Conservation (phyloP, 805 yeast genomes). For the Debaryomyces hansenii region DNA sequence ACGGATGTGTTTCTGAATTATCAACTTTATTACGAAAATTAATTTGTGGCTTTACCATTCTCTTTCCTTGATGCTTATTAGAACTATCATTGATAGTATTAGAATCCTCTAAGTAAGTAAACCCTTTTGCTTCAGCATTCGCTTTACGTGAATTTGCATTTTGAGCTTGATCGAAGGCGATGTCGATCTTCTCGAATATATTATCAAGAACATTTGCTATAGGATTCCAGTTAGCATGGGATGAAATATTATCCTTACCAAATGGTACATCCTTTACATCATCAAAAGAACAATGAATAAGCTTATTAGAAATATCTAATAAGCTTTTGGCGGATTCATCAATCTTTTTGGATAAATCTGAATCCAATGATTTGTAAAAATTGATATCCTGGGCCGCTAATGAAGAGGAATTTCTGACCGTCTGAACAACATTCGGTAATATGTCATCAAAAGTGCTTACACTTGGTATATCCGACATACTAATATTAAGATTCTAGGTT, state of each 20-base stretch:
- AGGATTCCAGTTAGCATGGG: slow-evolving; percentile 55
- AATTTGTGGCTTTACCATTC: slow-evolving; percentile 67
- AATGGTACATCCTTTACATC: slow-evolving; percentile 26
- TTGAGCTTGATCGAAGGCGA: slow-evolving; percentile 52
- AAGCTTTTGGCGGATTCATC: slow-evolving; percentile 42
- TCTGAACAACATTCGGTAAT: slow-evolving; percentile 50
- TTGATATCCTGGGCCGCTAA: slow-evolving; percentile 79
- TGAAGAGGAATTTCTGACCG: slow-evolving; percentile 66
- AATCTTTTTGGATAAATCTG: slow-evolving; percentile 38
- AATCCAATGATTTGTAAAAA: slow-evolving; percentile 67
- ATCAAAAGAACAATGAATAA: slow-evolving; percentile 24
- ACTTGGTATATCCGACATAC: slow-evolving; percentile 1
- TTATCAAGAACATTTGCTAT: slow-evolving; percentile 65
- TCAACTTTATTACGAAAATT: slow-evolving; percentile 60
- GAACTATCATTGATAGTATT: slow-evolving; percentile 7
- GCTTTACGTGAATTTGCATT: slow-evolving; percentile 16
- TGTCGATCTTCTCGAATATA: slow-evolving; percentile 75
- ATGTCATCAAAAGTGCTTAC: slow-evolving; percentile 15
- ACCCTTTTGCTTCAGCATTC: slow-evolving; percentile 9
- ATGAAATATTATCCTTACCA: slow-evolving; percentile 44
- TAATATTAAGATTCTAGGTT: neutral
- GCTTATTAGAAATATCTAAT: slow-evolving; percentile 26
- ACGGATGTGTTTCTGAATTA: slow-evolving; percentile 69
- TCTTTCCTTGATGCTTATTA: slow-evolving; percentile 16
- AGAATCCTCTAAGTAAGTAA: slow-evolving; percentile 54